Conservation (phyloP, 768 basidiomycete genomes). For the Leucogyrophana mollusca region DNA sequence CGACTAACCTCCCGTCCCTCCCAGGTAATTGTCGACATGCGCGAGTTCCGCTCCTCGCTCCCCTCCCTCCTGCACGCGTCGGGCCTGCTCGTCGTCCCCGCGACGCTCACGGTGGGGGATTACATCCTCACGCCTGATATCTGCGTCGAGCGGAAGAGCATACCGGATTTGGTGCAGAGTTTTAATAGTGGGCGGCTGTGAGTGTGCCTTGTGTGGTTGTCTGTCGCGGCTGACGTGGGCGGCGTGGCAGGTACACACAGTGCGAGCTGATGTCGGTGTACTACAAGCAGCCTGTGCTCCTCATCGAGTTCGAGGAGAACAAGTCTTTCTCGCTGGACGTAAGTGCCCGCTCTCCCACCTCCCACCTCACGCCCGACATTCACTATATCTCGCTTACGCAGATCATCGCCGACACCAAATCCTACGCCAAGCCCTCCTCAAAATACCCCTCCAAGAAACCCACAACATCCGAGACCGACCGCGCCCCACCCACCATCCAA, state of each 20-base stretch:
- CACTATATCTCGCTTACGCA: constrained; percentile 20
- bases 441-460: constrained; percentile 53
- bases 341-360: constrained; percentile 12
- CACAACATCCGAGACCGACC: constrained; percentile 20
- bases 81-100: constrained; percentile 77
- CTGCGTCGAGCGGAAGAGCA: constrained; percentile 93
- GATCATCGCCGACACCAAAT: constrained; percentile 66
- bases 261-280: constrained; percentile 97
- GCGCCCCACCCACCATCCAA: constrained; percentile 63
- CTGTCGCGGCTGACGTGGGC: not conserved
- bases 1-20: not conserved
- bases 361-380: not conserved
- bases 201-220: constrained; percentile 32
- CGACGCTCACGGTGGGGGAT: constrained; percentile 92
- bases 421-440: constrained; percentile 55
- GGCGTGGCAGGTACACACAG: constrained; percentile 83
- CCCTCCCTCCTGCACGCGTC: constrained; percentile 89
- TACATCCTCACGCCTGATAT: constrained; percentile 95
- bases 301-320: constrained; percentile 98
- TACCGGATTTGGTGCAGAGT: constrained; percentile 89
- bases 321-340: constrained; percentile 93
- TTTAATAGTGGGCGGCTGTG: constrained; percentile 93
- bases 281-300: constrained; percentile 89
- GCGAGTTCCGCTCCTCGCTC: constrained; percentile 92
- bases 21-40: constrained; percentile 94